Conservation (phyloP, 805 yeast species). For the Candida maris region DNA sequence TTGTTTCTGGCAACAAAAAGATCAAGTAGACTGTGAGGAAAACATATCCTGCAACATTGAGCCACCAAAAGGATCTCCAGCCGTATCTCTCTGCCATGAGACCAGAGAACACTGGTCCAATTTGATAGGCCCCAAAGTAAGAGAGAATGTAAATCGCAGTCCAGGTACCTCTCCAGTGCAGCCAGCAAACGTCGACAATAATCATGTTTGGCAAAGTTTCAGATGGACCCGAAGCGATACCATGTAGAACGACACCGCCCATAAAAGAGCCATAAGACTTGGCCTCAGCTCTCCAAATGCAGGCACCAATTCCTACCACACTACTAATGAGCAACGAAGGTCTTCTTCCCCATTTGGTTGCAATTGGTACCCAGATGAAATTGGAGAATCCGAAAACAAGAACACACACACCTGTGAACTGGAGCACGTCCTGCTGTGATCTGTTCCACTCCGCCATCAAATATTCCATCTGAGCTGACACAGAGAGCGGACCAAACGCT, state of each 20-base stretch:
- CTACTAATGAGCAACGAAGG: constrained; percentile 12
- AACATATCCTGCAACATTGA: constrained; percentile 14
- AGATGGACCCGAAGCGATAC: constrained; percentile 19
- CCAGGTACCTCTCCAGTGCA: constrained; percentile 14
- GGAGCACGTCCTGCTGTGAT: constrained; percentile 9
- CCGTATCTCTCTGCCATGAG: constrained; percentile 16
- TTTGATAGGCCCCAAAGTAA: constrained; percentile 16
- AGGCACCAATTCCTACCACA: constrained; percentile 15
- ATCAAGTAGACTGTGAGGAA: constrained; percentile 10
- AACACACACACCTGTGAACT: constrained; percentile 16
- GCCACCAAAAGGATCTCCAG: constrained; percentile 18
- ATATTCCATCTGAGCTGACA: constrained; percentile 11
- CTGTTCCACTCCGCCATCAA: constrained; percentile 17
- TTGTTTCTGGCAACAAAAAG: constrained; percentile 14
- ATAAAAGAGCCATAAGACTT: constrained; percentile 14
- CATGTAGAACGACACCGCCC: constrained; percentile 16
- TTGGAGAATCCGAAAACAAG: constrained; percentile 17
- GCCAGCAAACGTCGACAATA: constrained; percentile 15
- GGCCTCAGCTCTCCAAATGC: constrained; percentile 17
- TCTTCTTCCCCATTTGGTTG: constrained; percentile 15
- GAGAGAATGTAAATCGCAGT: constrained; percentile 13
- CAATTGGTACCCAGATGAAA: constrained; percentile 17
- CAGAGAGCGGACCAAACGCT: constrained; percentile 17
- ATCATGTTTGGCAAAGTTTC: constrained; percentile 17
- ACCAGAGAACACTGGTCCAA: constrained; percentile 17